Base-by-base conservation (phyloP, 2,329 filamentous ascomycete genomes). In the Trichoderma afroharzianum region DNA sequence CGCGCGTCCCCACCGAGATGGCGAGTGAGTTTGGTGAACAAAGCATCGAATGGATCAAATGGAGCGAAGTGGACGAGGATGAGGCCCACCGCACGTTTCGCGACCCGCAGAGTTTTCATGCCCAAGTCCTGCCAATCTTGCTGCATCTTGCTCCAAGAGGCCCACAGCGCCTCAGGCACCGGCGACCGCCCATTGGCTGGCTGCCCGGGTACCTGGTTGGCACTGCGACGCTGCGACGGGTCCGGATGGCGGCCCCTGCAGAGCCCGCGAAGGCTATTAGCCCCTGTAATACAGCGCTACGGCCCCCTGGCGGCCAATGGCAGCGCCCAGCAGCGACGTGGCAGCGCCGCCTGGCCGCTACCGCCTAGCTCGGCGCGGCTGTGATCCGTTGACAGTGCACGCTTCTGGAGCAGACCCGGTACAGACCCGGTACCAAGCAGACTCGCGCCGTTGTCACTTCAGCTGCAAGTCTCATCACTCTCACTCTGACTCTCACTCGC, bases 171-270 rank as follows among this genome's bases (percentile, higher is more conserved):
- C 71, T 71, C 76, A 79, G 77, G 77, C 71, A 79, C 77, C 67
- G 33, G 30, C 30, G n/a, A 67, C 11, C 63, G 21, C 62, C 73
- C 26, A 80, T 80, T 80, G 79, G 79, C 57, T 69, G 66, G 39
- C 9, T 11, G n/a, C 30, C 61, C 72, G 71, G 72, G 77, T 77
- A 74, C 78, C 78, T 78, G 77, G 75, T 73, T 74, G 69, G 73
- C 61, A 39, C 68, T 76, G 76, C 71, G 66, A 64, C 64, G 66
- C 71, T 61, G 66, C 43, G 59, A 64, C 39, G 66, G 70, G 63
- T 28, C 58, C 70, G 55, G 63, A 63, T 55, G 50, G 70, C 70
- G 63, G 63, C 70, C 69, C 69, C 63, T 71, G 68, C 63, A 71
- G 69, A 58, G 69, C 36, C 70, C 63, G 57, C 53, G 32, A 68